Conservation (phyloP, 306 rosid genomes). For the Lathyrus tuberosus region DNA sequence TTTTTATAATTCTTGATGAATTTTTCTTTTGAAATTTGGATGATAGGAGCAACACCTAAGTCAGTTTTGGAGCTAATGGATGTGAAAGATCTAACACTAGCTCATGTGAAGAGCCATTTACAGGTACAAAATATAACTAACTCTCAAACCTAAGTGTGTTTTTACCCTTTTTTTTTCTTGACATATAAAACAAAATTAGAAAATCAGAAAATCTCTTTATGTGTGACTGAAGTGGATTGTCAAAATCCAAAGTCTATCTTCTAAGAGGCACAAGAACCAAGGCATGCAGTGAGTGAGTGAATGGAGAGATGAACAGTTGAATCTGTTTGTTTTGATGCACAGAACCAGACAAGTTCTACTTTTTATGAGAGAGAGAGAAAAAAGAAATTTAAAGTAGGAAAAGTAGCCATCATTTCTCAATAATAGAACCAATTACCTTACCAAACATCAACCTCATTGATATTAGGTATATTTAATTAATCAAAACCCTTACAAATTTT, state of each 20-base stretch:
- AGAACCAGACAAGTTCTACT: conserved; percentile 82
- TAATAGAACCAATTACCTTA: conserved; percentile 79
- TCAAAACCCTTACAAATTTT: conserved; percentile 44
- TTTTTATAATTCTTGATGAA: background rate
- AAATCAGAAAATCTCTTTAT: conserved; percentile 16
- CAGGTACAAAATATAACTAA: conserved; percentile 61
- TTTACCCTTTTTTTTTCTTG: background rate
- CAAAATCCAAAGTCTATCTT: conserved; percentile 41
- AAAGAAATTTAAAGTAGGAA: conserved; percentile 38
- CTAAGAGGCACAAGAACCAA: conserved; percentile 57
- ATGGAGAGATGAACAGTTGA: conserved; percentile 53
- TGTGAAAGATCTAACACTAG: conserved; percentile 92
- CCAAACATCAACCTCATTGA: conserved; percentile 83
- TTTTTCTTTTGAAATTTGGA: background rate
- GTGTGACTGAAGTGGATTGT: conserved; percentile 47
- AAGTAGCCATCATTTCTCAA: conserved; percentile 96
- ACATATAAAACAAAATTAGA: conserved; percentile 36
- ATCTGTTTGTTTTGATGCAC: conserved; percentile 50
- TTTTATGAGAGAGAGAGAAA: conserved; percentile 50
- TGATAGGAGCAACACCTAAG: conserved; percentile 90
- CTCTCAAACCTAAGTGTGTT: background rate
- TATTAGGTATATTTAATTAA: background rate
- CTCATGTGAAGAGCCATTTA: conserved; percentile 97
- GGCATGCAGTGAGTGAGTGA: conserved; percentile 57
- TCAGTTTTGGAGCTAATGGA: conserved; percentile 94